Base-by-base conservation (phyloP, 306 rosid species). In the Ceratonia siliqua region DNA sequence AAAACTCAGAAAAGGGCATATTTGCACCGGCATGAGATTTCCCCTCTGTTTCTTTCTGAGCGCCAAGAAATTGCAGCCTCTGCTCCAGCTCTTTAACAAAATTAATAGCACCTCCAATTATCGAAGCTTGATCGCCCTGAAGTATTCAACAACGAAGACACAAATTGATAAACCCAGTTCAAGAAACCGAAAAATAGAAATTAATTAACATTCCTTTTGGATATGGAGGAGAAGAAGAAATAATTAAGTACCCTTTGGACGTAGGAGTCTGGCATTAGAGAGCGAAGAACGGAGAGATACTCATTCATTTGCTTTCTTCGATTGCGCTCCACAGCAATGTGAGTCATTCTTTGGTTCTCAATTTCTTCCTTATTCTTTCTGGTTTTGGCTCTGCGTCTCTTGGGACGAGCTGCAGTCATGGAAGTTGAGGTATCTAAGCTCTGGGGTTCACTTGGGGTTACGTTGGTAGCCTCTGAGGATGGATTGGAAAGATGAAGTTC, bases 41-140 rank as follows among this genome's bases (percentile, higher is more conserved):
- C 18, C 22, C 74, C 15, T 63, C 78, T 20, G 55, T 68, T 54
- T 78, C 73, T 69, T 78, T 85, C 57, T 87, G 78, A 45, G 68
- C 72, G 14, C 88, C 88, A 5, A 94, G 82, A 55, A 82, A 82
- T 33, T 94, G 99, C 39, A 89, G 83, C 76, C 74, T 83, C 27
- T 94, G 97, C 77, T 94, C 99, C 21, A 92, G 90, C 87, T 90
- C 93, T 86, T 94, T 94, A 11, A 94, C 97, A 73, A 78, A 94
- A 78, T 94, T 90, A 20, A 94, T 90, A 15, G 99, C 99, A 5
- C 96, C 97, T 1, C 99, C 99, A 72, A 94, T 86, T 14, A 94
- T 94, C 5, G 96, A 89, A 5, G 99, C 99, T 78, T 94, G 99
- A 76, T 94, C 99, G 9, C 95, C 96, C 99, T 94, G 80, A n/a